Base-by-base conservation (phyloP, 805 yeast species). In the Kodamaea neixiangensis region DNA sequence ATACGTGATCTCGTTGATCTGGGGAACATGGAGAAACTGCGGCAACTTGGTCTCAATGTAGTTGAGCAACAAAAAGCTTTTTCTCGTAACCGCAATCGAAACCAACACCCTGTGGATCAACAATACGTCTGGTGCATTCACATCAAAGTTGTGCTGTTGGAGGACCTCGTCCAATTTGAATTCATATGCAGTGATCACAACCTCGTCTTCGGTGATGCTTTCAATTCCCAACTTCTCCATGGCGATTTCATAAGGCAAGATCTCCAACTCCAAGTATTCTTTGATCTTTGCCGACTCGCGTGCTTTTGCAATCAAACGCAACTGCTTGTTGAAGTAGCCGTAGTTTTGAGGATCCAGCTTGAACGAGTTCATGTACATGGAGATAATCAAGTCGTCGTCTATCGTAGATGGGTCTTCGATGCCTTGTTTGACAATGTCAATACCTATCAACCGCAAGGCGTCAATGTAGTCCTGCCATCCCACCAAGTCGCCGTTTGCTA, bases 121-220 rank as follows among this genome's bases (percentile, higher is more conserved):
- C 45, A 61, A 52, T 29, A 80, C 55, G 35, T 68, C 72, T 47
- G 78, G 61, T 48, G 76, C 73, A 38, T 60, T 58, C 7, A 58
- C 49, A 33, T 64, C 58, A 48, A 67, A 65, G 17, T 68, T 66
- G 47, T 63, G 65, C 1, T 64, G 46, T 44, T 66, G 69, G 49
- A 69, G 52, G 1, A 69, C 59, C 50, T 88, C 96, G 39, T 80
- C 79, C 1, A 77, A 60, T 52, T 83, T 83, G 40, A 86, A 74
- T 51, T 86, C 84, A 60, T 81, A 87, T 0, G 96, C 92, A 0
- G 96, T 86, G 22, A 83, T 75, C 2, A 89, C 79, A 41, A 87
- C 82, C 54, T 88, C 94, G 61, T 75, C 79, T 51, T 75, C 79
- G 13, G 79, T 75, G 33, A 72, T 66, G 46, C 71, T 76, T 51